Conservation (phyloP, 2,329 filamentous ascomycete genomes). For the Cordyceps javanica region DNA sequence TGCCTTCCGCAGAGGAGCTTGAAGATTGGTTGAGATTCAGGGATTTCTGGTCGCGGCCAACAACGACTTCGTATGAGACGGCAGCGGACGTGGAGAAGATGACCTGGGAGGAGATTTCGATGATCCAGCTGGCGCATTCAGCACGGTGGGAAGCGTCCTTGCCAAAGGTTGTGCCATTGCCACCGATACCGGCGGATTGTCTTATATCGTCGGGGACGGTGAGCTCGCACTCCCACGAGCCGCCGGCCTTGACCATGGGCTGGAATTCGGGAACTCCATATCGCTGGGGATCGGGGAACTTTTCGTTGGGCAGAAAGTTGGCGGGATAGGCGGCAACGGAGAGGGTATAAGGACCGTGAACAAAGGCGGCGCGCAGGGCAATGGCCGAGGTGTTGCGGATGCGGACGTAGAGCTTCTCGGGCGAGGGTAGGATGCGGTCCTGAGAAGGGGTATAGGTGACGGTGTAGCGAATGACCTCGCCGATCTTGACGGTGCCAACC, state of each 20-base stretch:
- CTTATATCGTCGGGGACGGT: slow-evolving; percentile 73
- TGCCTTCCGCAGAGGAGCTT: slow-evolving; percentile 38
- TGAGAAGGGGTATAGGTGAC: slow-evolving; percentile 85
- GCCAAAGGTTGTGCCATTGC: slow-evolving; percentile 38
- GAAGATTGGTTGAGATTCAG: slow-evolving; percentile 55
- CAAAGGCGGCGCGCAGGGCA: slow-evolving; percentile 86
- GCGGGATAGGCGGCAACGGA: slow-evolving; percentile 81
- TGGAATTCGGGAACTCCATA: slow-evolving; percentile 87
- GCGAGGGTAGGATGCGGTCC: slow-evolving; percentile 85
- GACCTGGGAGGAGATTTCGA: slow-evolving; percentile 88
- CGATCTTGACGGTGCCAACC: slow-evolving; percentile 84
- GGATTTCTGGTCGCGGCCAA: slow-evolving; percentile 81
- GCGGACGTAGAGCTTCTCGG: slow-evolving; percentile 72
- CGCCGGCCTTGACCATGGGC: slow-evolving; percentile 92
- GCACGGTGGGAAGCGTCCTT: slow-evolving; percentile 38
- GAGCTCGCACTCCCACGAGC: slow-evolving; percentile 75
- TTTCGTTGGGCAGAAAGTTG: slow-evolving; percentile 75
- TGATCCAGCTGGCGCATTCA: slow-evolving; percentile 71
- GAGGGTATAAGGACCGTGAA: slow-evolving; percentile 91
- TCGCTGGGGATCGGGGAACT: slow-evolving; percentile 60
- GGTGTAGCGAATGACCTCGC: slow-evolving; percentile 87
- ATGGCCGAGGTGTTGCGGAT: slow-evolving; percentile 90
- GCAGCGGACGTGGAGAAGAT: slow-evolving; percentile 86
- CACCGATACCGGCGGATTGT: slow-evolving; percentile 49
- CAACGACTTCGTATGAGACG: slow-evolving; percentile 79